Evolutionary conservation across 1,284 basidiomycete genomes (phyloP).

Genomic region (Testicularia cyperi): DNA sequence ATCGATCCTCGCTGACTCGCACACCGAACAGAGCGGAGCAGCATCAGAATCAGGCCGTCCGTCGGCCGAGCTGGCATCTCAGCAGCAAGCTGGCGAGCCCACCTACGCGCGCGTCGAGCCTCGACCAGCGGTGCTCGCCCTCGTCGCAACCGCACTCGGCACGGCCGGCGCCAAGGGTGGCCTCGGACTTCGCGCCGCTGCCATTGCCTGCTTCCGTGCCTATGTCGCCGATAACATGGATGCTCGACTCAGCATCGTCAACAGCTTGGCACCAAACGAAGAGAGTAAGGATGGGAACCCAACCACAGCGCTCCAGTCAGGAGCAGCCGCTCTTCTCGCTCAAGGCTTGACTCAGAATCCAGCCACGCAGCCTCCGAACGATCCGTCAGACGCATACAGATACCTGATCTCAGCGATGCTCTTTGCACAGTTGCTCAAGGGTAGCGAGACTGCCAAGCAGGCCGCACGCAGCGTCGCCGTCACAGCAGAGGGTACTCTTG

Average conservation of each 20-base stretch:
- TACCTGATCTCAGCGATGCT: conserved; percentile 46
- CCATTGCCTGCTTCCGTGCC: conserved; percentile 49
- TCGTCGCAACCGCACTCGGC: conserved; percentile 42
- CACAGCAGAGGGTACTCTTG: conserved; percentile 47
- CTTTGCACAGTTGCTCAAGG: conserved; percentile 64
- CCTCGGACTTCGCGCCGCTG: conserved; percentile 44
- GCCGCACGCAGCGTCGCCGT: conserved; percentile 64
- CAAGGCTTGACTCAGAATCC: conserved; percentile 63
- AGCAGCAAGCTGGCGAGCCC: conserved; percentile 3
- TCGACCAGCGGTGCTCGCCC: conserved; percentile 29
- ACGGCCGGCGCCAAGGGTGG: conserved; percentile 40
- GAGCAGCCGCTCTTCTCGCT: conserved; percentile 64
- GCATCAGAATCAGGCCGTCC: background rate
- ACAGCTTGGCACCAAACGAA: conserved; percentile 62
- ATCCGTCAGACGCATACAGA: conserved; percentile 63
- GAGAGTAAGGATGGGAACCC: conserved; percentile 15
- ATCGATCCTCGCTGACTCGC: conserved; percentile 9
- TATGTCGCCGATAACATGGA: conserved; percentile 61
- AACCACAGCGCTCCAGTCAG: conserved; percentile 46
- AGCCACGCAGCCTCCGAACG: conserved; percentile 21
- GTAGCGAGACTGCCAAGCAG: conserved; percentile 65
- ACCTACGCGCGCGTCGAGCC: conserved; percentile 32
- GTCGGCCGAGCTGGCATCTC: conserved; percentile 1
- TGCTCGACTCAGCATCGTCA: conserved; percentile 63
- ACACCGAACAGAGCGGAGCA: too few species aligned